phyloP scores from a whole-genome alignment of 2,329 filamentous ascomycete species.

The Trichoderma lentiforme region DNA sequence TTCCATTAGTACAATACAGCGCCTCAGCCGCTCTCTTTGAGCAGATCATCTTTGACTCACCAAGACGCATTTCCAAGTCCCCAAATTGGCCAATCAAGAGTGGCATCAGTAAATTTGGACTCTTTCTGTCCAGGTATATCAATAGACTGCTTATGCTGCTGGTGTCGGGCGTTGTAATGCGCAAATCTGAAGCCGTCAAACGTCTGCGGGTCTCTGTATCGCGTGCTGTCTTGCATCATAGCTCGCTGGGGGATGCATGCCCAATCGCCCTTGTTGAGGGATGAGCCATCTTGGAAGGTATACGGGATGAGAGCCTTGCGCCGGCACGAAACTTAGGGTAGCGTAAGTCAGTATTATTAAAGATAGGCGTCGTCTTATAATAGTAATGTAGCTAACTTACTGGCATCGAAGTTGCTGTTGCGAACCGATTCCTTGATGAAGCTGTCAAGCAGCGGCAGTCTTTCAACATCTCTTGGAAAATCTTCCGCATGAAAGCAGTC shows the following conservation, averaged over 20 bases:
- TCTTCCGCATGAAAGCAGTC: neutral
- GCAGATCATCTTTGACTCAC: neutral
- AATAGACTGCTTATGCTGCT: neutral
- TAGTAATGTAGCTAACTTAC: neutral
- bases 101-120: neutral
- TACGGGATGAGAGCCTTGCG: slow-evolving; percentile 6
- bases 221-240: slow-evolving; percentile 1
- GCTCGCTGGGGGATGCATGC: neutral
- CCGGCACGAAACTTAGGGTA: neutral
- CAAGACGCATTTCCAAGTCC: neutral
- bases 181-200: slow-evolving; percentile 18
- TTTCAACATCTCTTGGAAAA: neutral
- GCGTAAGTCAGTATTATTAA: neutral
- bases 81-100: neutral
- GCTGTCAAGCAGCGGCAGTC: slow-evolving; percentile 18
- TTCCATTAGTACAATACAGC: neutral
- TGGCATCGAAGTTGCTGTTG: slow-evolving; percentile 7
- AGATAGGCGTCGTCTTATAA: neutral
- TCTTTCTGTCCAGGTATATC: neutral
- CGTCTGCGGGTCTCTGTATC: neutral
- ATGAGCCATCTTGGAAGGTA: slow-evolving; percentile 10
- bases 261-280: neutral
- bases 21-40: neutral
- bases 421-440: slow-evolving; percentile 18
- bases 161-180: neutral